A percentile compares a stretch with the other conserved stretches of the same genome.
Evolutionary conservation across 1,139 yeast genomes (phyloP).

Genomic region (Candida neerlandica): DNA sequence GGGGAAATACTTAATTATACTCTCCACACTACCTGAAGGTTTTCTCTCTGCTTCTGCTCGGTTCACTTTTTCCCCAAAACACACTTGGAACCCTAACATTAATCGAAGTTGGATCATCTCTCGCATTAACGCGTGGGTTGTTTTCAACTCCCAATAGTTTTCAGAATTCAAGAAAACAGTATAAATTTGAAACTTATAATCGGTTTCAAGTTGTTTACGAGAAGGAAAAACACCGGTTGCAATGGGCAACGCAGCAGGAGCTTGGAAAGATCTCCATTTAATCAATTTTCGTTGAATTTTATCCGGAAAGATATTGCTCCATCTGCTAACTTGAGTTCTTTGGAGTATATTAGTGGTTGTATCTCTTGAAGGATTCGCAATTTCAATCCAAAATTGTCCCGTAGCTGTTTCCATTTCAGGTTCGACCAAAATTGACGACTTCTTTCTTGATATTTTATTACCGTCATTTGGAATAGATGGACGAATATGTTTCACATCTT

Average conservation of each 20-base stretch:
- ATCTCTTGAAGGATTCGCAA: conserved; percentile 69
- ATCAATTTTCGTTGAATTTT: conserved; percentile 65
- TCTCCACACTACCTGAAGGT: conserved; percentile 57
- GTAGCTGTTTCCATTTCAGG: conserved; percentile 16
- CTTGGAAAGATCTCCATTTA: conserved; percentile 89
- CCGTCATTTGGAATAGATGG: conserved; percentile 1
- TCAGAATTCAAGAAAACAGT: conserved; percentile 62
- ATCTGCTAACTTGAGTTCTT: conserved; percentile 53
- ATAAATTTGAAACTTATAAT: conserved; percentile 66
- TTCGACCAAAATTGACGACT: conserved; percentile 11
- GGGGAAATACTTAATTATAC: conserved; percentile 46
- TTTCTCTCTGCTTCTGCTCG: conserved; percentile 64
- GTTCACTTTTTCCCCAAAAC: conserved; percentile 67
- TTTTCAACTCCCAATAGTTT: conserved; percentile 50
- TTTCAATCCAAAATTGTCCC: conserved; percentile 61
- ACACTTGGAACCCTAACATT: conserved; percentile 87
- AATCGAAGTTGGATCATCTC: conserved; percentile 87
- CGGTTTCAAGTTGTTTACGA: conserved; percentile 59
- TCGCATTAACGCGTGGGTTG: conserved; percentile 67
- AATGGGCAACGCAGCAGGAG: conserved; percentile 91
- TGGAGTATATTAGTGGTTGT: conserved; percentile 45
- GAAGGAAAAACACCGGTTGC: conserved; percentile 79
- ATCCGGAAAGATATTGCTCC: conserved; percentile 88
- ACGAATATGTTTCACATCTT: conserved; percentile 1
- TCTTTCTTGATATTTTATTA: conserved; percentile 8